These are phyloP conservation scores for Euphorbia lathyris DNA, from an alignment of 345 rosid species.

Conservation along the genomic window DNA sequence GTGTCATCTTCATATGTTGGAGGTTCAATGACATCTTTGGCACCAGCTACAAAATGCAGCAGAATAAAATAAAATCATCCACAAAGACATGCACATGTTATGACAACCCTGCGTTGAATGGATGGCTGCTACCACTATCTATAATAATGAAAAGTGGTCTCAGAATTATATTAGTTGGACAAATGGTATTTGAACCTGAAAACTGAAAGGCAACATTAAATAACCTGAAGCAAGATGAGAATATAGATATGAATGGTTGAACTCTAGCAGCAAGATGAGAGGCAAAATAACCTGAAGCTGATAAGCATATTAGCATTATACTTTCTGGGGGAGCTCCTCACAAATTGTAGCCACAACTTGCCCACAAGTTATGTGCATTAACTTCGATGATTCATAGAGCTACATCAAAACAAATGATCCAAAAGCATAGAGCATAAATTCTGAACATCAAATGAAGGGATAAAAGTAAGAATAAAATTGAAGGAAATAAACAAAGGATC, in stretches of 20 bases:
- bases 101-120: slow-evolving; percentile 99
- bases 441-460: no score
- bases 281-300: no score
- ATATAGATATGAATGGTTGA: no score
- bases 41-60: slow-evolving; percentile 44
- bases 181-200: slow-evolving; percentile 71
- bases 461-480: no score
- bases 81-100: slow-evolving; percentile 41
- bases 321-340: no score
- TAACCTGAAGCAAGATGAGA: background rate
- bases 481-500: no score
- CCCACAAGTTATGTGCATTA: slow-evolving; percentile 13
- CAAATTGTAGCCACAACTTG: no score
- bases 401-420: background rate
- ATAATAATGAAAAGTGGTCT: slow-evolving; percentile 88
- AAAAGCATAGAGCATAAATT: no score
- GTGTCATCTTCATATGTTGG: slow-evolving; percentile 60
- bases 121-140: slow-evolving; percentile 95
- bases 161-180: slow-evolving; percentile 92
- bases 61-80: slow-evolving; percentile 10
- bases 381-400: background rate
- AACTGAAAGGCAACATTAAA: slow-evolving; percentile 12
- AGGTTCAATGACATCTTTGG: slow-evolving; percentile 94
- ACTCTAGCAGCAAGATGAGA: no score
- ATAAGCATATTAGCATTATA: no score